Evolutionary conservation across 805 yeast species (phyloP).

Genomic region (Teunomyces gatunensis): DNA sequence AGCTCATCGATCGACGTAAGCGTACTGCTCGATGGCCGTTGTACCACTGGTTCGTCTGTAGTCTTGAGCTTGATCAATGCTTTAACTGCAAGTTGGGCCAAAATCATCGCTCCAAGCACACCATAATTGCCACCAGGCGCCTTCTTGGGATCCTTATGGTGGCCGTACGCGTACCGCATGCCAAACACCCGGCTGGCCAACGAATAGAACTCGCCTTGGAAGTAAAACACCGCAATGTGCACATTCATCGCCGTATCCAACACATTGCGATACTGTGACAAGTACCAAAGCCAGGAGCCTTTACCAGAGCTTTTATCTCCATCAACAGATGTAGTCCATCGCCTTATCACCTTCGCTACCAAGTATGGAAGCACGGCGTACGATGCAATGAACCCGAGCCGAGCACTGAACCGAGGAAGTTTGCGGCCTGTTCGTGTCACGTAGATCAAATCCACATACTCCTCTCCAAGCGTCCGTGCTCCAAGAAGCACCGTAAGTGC

Average conservation of each 20-base stretch:
- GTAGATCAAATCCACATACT: constrained; percentile 79
- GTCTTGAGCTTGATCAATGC: constrained; percentile 30
- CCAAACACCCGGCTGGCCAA: constrained; percentile 76
- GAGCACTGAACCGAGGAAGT: constrained; percentile 44
- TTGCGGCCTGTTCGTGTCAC: constrained; percentile 52
- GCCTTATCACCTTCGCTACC: constrained; percentile 26
- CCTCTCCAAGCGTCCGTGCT: constrained; percentile 87
- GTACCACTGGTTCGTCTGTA: neutral
- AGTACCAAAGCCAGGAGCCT: constrained; percentile 8
- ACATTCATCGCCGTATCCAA: constrained; percentile 58
- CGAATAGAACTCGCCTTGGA: constrained; percentile 78
- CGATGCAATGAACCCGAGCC: constrained; percentile 58
- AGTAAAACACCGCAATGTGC: constrained; percentile 80
- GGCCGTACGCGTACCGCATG: constrained; percentile 73
- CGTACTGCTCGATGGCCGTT: neutral
- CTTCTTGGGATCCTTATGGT: constrained; percentile 44
- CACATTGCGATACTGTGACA: constrained; percentile 43
- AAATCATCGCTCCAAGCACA: constrained; percentile 61
- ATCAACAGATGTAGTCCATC: constrained; percentile 5
- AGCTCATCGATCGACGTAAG: constrained; percentile 7
- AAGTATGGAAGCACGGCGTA: constrained; percentile 65
- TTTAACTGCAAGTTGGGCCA: constrained; percentile 53
- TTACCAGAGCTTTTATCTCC: too few relatives aligned
- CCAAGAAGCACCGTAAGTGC: constrained; percentile 72
- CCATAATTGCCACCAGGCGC: constrained; percentile 64